Percentiles rank a stretch among this genome's conserved stretches.
phyloP scores from a whole-genome alignment of 306 rosid genomes.

The Citrullus mucosospermus region DNA sequence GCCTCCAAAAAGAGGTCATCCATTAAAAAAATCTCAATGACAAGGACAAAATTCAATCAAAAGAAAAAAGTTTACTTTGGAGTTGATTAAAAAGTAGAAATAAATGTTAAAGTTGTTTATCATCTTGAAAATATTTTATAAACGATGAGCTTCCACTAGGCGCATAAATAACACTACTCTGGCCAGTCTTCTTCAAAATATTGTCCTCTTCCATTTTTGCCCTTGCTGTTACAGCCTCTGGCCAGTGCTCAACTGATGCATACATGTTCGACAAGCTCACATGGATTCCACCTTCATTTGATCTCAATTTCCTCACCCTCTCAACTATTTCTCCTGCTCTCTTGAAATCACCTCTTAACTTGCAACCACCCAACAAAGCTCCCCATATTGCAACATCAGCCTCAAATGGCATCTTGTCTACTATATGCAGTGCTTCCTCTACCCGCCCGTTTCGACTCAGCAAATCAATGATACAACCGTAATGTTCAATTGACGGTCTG shows the following conservation, averaged over 20 bases:
- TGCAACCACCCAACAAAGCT: slow-evolving; percentile 19
- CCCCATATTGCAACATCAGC: slow-evolving; percentile 22
- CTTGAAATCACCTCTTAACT: slow-evolving; percentile 2
- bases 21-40: too few relatives aligned
- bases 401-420: slow-evolving; percentile 8
- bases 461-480: slow-evolving; percentile 15
- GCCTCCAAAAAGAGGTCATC: too few relatives aligned
- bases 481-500: slow-evolving; percentile 14
- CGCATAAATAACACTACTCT: slow-evolving; percentile 8
- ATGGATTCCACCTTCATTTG: slow-evolving; percentile 12
- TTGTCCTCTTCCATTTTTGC: slow-evolving; percentile 12
- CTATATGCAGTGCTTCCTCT: slow-evolving; percentile 11
- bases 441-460: slow-evolving; percentile 17
- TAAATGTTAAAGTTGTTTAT: too few relatives aligned
- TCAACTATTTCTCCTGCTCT: slow-evolving; percentile 14
- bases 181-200: slow-evolving; percentile 11
- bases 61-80: too few relatives aligned
- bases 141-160: neutral
- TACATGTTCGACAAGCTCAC: slow-evolving; percentile 14
- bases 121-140: neutral
- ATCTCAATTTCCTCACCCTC: slow-evolving; percentile 2
- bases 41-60: too few relatives aligned
- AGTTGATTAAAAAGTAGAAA: too few relatives aligned
- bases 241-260: slow-evolving; percentile 18
- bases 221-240: slow-evolving; percentile 14